Percentiles rank a stretch among this genome's conserved stretches.
Evolutionary conservation across 2,329 filamentous ascomycete genomes (phyloP).

Genomic region (Akanthomyces dipterigenus): DNA sequence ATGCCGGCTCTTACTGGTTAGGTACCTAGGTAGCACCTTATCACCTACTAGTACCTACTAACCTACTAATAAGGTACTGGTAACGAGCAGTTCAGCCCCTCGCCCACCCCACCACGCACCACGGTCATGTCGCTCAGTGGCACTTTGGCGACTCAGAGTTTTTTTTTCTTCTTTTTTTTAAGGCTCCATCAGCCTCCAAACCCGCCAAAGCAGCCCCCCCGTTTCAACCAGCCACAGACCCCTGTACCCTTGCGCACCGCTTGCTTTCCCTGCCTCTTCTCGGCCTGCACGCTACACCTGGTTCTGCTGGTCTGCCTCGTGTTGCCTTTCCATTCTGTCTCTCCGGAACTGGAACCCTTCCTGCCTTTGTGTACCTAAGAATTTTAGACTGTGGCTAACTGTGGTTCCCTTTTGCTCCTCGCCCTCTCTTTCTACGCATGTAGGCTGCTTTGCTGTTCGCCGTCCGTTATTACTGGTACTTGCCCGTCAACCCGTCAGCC

Average conservation of each 20-base stretch:
- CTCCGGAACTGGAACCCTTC: no score
- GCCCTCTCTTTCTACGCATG: background rate
- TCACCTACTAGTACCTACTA: no score
- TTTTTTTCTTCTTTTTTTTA: background rate
- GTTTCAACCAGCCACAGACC: constrained; percentile 10
- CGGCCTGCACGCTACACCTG: background rate
- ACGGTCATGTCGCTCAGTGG: no score
- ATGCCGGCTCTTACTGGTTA: no score
- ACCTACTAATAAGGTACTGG: no score
- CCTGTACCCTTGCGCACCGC: background rate
- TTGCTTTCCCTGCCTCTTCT: background rate
- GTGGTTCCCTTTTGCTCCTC: background rate
- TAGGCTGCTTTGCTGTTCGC: background rate
- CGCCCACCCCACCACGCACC: background rate
- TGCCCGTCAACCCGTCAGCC: background rate
- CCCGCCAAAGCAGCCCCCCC: background rate
- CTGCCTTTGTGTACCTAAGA: no score
- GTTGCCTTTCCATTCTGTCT: background rate
- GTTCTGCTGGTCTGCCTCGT: background rate
- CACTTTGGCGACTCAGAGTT: no score
- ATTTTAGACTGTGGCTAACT: background rate
- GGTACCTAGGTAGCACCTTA: no score
- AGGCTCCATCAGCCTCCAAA: background rate
- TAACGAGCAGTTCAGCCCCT: background rate
- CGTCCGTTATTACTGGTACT: background rate